Percentiles rank a stretch among this genome's conserved stretches.
These are phyloP conservation scores for Nadsonia starkeyi-henricii DNA, from an alignment of 1,139 yeast species.

Conservation along the genomic window DNA sequence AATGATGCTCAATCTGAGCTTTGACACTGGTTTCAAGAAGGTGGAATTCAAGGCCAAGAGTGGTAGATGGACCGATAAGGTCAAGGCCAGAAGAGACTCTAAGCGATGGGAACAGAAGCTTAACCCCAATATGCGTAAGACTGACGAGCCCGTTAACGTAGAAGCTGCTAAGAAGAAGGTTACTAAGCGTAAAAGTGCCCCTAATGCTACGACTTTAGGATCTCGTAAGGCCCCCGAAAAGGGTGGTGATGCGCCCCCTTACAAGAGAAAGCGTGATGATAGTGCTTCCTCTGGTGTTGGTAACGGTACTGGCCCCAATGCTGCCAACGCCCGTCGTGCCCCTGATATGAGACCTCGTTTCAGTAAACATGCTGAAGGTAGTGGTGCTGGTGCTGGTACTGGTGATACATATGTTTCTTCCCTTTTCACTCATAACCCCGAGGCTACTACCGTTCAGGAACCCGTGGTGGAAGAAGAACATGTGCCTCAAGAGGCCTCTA, in stretches of 20 bases:
- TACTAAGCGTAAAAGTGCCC: conserved; percentile 6
- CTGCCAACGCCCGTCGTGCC: neutral
- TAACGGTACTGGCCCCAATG: neutral
- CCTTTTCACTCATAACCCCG: neutral
- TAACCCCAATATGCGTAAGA: conserved; percentile 13
- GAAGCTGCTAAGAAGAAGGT: conserved; percentile 10
- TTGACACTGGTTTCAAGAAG: conserved; percentile 19
- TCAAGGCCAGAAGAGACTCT: conserved; percentile 31
- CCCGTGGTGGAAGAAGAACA: conserved; percentile 20
- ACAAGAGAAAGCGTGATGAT: neutral
- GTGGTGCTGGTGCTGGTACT: neutral
- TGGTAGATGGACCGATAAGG: conserved; percentile 70
- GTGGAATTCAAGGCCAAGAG: conserved; percentile 32
- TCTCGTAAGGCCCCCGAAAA: neutral
- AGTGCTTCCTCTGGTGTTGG: neutral
- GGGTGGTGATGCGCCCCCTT: neutral
- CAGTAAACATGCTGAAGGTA: neutral
- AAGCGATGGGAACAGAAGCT: conserved; percentile 14
- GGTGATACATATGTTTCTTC: conserved; percentile 6
- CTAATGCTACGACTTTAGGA: neutral
- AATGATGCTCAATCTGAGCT: conserved; percentile 48
- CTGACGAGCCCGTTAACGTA: conserved; percentile 11
- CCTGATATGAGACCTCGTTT: neutral
- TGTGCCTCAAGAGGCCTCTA: conserved; percentile 45
- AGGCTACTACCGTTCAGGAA: conserved; percentile 6